These are phyloP conservation scores for Sphagnum fallax DNA, from an alignment of 228 moss, liverwort and hornwort species.

Conservation along the genomic window DNA sequence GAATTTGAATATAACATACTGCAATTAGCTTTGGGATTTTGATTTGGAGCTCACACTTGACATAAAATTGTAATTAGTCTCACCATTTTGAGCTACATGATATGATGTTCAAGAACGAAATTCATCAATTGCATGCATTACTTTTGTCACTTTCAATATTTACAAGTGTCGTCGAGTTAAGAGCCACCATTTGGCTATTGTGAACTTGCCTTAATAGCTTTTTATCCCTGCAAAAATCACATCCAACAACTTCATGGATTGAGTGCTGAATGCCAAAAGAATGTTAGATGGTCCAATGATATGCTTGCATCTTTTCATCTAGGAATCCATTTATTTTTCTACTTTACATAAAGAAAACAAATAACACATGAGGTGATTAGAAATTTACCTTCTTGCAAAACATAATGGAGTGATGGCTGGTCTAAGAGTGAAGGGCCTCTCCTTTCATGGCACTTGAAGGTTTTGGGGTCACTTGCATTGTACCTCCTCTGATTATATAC, in stretches of 20 bases:
- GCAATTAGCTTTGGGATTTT: no score
- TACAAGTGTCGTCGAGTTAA: constrained; percentile 70
- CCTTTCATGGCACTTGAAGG: constrained; percentile 53
- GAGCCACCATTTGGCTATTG: constrained; percentile 44
- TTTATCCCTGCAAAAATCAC: constrained; percentile 40
- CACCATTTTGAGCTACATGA: no score
- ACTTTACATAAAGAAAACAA: background rate
- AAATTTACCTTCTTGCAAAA: constrained; percentile 59
- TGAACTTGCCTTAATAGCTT: constrained; percentile 42
- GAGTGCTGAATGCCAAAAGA: background rate
- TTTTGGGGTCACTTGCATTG: constrained; percentile 22
- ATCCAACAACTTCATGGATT: background rate
- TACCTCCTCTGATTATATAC: constrained; percentile 10
- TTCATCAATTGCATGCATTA: no score
- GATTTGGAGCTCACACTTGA: no score
- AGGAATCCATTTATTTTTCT: background rate
- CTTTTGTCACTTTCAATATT: constrained; percentile 17
- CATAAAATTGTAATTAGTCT: no score
- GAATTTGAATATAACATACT: no score
- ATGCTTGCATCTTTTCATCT: background rate
- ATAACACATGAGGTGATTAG: no score
- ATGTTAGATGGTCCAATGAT: no score
- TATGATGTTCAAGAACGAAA: no score
- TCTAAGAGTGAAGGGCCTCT: constrained; percentile 61
- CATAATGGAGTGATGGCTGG: constrained; percentile 66